Percentiles rank a stretch among this genome's conserved stretches.
Evolutionary conservation across 2,329 filamentous ascomycete genomes (phyloP).

Genomic region (Apiospora pterosperma): DNA sequence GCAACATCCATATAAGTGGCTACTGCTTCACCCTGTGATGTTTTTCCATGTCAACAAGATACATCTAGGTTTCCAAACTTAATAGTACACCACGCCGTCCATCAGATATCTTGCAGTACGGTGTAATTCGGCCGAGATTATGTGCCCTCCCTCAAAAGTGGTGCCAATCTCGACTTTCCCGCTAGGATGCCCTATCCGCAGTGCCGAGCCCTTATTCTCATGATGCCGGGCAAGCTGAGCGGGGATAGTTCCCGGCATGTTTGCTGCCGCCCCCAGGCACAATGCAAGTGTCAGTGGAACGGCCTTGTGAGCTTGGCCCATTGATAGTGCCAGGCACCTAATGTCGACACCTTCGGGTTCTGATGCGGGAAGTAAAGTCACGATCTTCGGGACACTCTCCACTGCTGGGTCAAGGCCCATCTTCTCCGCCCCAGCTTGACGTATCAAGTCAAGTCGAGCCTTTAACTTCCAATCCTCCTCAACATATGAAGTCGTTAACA

Average conservation of each 20-base stretch:
- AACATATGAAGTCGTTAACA: slow-evolving; percentile 25
- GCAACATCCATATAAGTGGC: background rate
- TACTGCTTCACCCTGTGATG: background rate
- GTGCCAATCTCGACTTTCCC: slow-evolving; percentile 44
- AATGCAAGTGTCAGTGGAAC: slow-evolving; percentile 38
- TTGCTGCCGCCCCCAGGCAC: slow-evolving; percentile 35
- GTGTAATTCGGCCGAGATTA: slow-evolving; percentile 42
- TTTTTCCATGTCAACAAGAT: background rate
- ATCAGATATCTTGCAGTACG: slow-evolving; percentile 47
- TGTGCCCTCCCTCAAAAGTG: slow-evolving; percentile 32
- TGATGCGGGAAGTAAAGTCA: slow-evolving; percentile 35
- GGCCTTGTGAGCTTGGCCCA: slow-evolving; percentile 43
- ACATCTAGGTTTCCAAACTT: background rate
- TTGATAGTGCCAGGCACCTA: slow-evolving; percentile 42
- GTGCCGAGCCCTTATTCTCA: slow-evolving; percentile 15
- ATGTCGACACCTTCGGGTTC: slow-evolving; percentile 30
- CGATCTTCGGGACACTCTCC: slow-evolving; percentile 41
- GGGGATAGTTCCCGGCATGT: slow-evolving; percentile 39
- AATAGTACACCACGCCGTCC: slow-evolving; percentile 46
- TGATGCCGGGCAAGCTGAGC: slow-evolving; percentile 24
- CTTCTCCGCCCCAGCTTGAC: slow-evolving; percentile 30
- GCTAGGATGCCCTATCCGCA: slow-evolving; percentile 45
- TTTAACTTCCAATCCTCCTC: slow-evolving; percentile 29
- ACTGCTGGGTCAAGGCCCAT: slow-evolving; percentile 37
- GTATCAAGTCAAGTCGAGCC: slow-evolving; percentile 30